Evolutionary conservation across 1,284 basidiomycete species (phyloP), one percentile per base, ranked within the genome.

Genomic region (Ganoderma sinense): DNA sequence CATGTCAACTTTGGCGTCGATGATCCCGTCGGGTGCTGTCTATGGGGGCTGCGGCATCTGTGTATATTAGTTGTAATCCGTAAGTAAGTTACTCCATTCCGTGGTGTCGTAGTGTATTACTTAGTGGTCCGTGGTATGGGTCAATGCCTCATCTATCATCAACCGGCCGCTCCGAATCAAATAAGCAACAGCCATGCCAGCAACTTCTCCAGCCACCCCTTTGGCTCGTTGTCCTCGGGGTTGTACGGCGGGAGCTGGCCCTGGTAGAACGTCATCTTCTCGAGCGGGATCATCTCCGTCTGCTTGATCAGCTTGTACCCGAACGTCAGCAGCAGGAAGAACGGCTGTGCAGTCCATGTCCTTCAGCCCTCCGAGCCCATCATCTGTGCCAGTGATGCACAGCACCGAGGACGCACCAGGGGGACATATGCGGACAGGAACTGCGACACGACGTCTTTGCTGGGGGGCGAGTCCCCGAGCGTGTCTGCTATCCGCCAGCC

Each of bases 281-380:
- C 78, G 7, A 78, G 48, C 11, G 66, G 60, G 11, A 77, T 70
- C 74, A 78, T 75, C 65, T 75, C 71, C 36, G 78, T 80, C 62
- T 78, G 77, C 67, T 79, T 70, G 53, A 80, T 78, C 33, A 80
- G 72, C 70, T 80, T 80, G 72, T 80, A 80, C 1, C 78, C 78
- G 36, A 77, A 76, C 8, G 77, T 79, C 18, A 80, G 66, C 7
- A 80, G 70, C 1, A 78, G 14, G 65, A 79, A 80, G 66, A 78
- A 75, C 1, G 78, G 78, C 78, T 79, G 64, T n/a, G n/a, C n/a
- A n/a, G n/a, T n/a, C n/a, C n/a, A n/a, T n/a, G n/a, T n/a, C n/a
- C n/a, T n/a, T n/a, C n/a, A n/a, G n/a, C n/a, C n/a, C n/a, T n/a
- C n/a, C n/a, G n/a, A n/a, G n/a, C n/a, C n/a, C n/a, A n/a, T n/a